Base-by-base conservation (phyloP, 202 grass and related monocot species). In the Setaria italica region DNA sequence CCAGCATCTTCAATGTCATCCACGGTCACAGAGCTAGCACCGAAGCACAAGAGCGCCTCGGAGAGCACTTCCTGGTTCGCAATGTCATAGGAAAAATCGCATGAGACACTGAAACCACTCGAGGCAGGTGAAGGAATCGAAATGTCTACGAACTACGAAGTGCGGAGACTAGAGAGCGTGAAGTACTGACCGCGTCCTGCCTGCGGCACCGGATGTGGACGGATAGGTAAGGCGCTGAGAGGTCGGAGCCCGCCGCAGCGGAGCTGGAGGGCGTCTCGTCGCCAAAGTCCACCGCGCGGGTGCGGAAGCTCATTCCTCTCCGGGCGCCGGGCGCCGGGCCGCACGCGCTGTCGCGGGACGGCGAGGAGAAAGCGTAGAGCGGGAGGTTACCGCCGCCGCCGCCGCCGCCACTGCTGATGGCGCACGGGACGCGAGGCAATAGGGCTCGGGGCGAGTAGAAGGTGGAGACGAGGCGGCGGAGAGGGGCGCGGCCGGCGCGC, bases 1-100 rank as follows among this genome's bases (percentile, higher is more conserved):
- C 74, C 87, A 81, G 79, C 83, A 71, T 89, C 86, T 13, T 63
- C 87, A 60, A 89, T 87, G 70, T 98, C 91, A 55, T 93, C 95
- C 83, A 98, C 78, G 2, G 92, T 92, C 67, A 87, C 80, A 73
- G 88, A 95, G 87, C 62, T 88, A 54, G 93, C 93, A 87, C 93
- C 93, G 65, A 96, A 99, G 81, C 89, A 92, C 62, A 99, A 67
- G 33, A 95, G 91, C 70, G 91, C 85, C 75, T 99, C 93, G 4
- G 90, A 96, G 11, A 96, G 88, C 59, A 89, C 30, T 39, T 96
- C 96, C 93, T 99, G 77, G 74, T 78, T 55, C 15, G 56, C 45
- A 4, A 80, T 20, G 56, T 15, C 62, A 57, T 16, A 58, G 58
- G 54, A 6, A 80, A 68, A 60, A 57, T 25, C 37, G 50, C 32